These are phyloP conservation scores for Pseudogymnoascus sp. DNA, from an alignment of 2,329 filamentous ascomycete genomes.

Conservation along the genomic window DNA sequence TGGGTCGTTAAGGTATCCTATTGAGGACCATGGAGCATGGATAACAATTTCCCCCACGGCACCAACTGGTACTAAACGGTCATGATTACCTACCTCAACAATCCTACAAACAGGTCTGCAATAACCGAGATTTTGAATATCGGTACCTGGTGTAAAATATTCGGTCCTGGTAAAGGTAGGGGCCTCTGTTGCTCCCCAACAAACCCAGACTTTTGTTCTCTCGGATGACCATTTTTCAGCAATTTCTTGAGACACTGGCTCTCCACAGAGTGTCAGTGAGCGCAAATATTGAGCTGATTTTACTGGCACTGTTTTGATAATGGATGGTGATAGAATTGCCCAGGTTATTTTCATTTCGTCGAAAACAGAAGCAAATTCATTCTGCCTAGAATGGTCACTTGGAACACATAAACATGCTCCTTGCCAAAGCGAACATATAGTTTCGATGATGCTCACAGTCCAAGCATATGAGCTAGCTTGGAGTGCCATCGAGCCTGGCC, in stretches of 20 bases:
- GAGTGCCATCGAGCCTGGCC: not conserved
- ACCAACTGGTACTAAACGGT: slow-evolving; percentile 29
- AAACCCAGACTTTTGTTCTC: not conserved
- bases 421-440: not conserved
- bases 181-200: not conserved
- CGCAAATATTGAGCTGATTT: not conserved
- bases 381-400: slow-evolving; percentile 16
- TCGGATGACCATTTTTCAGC: not conserved
- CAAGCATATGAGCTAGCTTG: not conserved
- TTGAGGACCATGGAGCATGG: slow-evolving; percentile 31
- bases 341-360: slow-evolving; percentile 16
- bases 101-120: slow-evolving; percentile 24
- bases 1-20: slow-evolving; percentile 34
- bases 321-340: slow-evolving; percentile 12
- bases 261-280: not conserved
- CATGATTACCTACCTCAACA: slow-evolving; percentile 32
- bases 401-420: slow-evolving; percentile 19
- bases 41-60: slow-evolving; percentile 33
- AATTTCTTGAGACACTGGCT: not conserved
- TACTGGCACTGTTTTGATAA: not conserved
- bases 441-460: not conserved
- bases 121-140: not conserved
- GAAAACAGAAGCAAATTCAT: slow-evolving; percentile 18
- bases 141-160: not conserved
- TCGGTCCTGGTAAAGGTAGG: not conserved